phyloP scores from a whole-genome alignment of 805 yeast genomes.

The Candida xiaguanensis region DNA sequence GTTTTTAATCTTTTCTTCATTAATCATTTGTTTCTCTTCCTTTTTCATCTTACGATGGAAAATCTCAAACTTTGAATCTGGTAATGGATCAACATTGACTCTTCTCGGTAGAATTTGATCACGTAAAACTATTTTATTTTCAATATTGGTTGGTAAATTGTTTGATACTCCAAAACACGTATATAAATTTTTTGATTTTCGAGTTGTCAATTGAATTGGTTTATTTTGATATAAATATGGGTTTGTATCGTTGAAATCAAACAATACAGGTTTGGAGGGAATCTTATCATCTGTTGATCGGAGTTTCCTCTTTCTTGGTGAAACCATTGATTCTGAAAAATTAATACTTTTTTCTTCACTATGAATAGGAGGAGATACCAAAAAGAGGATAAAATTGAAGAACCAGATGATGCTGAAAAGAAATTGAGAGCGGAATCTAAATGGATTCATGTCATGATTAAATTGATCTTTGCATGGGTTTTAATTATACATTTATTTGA shows the following conservation, averaged over 20 bases:
- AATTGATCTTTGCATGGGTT: constrained; percentile 18
- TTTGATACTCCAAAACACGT: constrained; percentile 2
- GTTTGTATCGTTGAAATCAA: constrained; percentile 33
- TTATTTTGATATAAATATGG: constrained; percentile 18
- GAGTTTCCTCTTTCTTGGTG: constrained; percentile 16
- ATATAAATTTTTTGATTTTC: constrained; percentile 1
- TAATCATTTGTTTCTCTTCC: constrained; percentile 59
- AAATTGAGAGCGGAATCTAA: background rate
- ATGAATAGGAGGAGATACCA: background rate
- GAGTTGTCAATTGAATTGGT: constrained; percentile 14
- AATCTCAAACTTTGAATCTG: constrained; percentile 38
- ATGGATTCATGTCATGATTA: background rate
- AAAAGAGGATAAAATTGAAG: background rate
- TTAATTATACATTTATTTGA: constrained; percentile 28
- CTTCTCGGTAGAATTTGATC: constrained; percentile 17
- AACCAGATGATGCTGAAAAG: background rate
- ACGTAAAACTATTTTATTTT: constrained; percentile 1
- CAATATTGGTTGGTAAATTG: background rate
- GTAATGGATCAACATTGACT: constrained; percentile 36
- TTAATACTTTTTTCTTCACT: background rate
- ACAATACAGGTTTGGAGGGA: constrained; percentile 17
- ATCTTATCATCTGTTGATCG: constrained; percentile 25
- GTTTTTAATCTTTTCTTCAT: constrained; percentile 50
- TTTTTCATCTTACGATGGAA: constrained; percentile 60
- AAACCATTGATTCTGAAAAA: constrained; percentile 5